phyloP scores from a whole-genome alignment of 139 green algal species.

The Tetraselmis striata region DNA sequence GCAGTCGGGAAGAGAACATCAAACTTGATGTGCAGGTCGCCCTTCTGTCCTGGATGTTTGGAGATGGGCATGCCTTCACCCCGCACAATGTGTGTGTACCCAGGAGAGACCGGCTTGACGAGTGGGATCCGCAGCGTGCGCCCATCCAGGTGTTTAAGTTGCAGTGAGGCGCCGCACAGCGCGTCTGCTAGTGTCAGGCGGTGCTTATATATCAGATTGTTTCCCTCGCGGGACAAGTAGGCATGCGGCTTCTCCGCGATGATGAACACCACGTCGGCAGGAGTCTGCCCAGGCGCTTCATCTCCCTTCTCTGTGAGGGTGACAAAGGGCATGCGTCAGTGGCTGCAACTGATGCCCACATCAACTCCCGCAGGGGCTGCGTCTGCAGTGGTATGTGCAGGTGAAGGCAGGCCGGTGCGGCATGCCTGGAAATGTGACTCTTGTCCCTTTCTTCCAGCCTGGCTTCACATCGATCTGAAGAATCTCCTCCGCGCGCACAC shows the following conservation, averaged over 20 bases:
- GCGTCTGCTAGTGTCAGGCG: slow-evolving; percentile 45
- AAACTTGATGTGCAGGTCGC: slow-evolving; percentile 73
- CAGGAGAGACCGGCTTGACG: slow-evolving; percentile 6
- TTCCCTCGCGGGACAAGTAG: slow-evolving; percentile 70
- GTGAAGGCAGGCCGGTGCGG: neutral
- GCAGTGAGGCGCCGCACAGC: slow-evolving; percentile 29
- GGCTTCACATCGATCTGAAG: slow-evolving; percentile 84
- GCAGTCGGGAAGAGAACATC: slow-evolving; percentile 55
- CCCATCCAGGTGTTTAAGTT: slow-evolving; percentile 26
- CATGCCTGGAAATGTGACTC: slow-evolving; percentile 87
- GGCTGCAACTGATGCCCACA: no score
- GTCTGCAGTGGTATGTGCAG: no score
- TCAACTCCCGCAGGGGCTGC: no score
- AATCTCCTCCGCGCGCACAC: slow-evolving; percentile 63
- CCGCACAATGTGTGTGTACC: slow-evolving; percentile 21
- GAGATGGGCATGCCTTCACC: slow-evolving; percentile 78
- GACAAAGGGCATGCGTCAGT: no score
- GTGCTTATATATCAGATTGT: slow-evolving; percentile 71
- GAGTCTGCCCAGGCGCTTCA: slow-evolving; percentile 58
- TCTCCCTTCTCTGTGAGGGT: slow-evolving; percentile 45
- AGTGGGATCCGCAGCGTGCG: neutral
- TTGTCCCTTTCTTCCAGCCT: slow-evolving; percentile 93
- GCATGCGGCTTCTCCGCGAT: slow-evolving; percentile 86
- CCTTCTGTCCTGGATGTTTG: slow-evolving; percentile 49
- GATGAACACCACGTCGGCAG: slow-evolving; percentile 87